These are phyloP conservation scores for Inonotus obliquus DNA, from an alignment of 1,284 basidiomycete genomes.

Conservation along the genomic window DNA sequence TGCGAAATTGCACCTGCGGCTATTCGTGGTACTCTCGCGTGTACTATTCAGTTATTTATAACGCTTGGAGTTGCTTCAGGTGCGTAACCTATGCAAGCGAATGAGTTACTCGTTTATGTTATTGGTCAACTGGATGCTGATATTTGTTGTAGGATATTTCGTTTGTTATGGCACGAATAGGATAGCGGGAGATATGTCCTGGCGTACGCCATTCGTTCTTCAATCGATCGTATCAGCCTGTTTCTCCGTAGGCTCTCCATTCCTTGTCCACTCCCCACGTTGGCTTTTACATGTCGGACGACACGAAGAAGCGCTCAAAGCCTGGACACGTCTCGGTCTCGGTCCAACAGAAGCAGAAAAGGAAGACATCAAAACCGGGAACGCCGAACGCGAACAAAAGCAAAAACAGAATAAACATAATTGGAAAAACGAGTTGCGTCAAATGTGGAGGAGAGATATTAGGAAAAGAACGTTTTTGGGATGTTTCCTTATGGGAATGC, in stretches of 20 bases:
- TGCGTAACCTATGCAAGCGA: no score
- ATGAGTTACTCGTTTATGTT: no score
- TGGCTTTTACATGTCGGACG: constrained; percentile 45
- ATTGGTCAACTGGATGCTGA: background rate
- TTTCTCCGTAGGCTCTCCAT: constrained; percentile 41
- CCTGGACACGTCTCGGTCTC: constrained; percentile 30
- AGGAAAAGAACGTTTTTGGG: constrained; percentile 39
- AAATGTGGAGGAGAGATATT: constrained; percentile 30
- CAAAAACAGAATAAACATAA: constrained; percentile 9
- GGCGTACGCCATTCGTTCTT: constrained; percentile 43
- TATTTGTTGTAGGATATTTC: constrained; percentile 38
- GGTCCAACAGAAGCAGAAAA: constrained; percentile 29
- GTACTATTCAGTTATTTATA: constrained; percentile 41
- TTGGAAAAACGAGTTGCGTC: constrained; percentile 21
- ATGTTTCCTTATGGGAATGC: constrained; percentile 42
- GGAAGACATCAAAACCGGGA: constrained; percentile 27
- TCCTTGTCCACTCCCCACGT: constrained; percentile 50
- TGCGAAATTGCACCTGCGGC: constrained; percentile 40
- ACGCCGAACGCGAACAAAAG: constrained; percentile 20
- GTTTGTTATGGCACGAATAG: constrained; percentile 43
- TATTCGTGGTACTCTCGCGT: constrained; percentile 39
- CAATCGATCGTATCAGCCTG: constrained; percentile 36
- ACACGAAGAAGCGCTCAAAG: constrained; percentile 34
- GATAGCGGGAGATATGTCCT: constrained; percentile 36
- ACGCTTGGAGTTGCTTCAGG: constrained; percentile 40